Percentiles rank a stretch among this genome's conserved stretches.
These are phyloP conservation scores for Candolleomyces eurysporus DNA, from an alignment of 768 basidiomycete genomes.

Conservation along the genomic window DNA sequence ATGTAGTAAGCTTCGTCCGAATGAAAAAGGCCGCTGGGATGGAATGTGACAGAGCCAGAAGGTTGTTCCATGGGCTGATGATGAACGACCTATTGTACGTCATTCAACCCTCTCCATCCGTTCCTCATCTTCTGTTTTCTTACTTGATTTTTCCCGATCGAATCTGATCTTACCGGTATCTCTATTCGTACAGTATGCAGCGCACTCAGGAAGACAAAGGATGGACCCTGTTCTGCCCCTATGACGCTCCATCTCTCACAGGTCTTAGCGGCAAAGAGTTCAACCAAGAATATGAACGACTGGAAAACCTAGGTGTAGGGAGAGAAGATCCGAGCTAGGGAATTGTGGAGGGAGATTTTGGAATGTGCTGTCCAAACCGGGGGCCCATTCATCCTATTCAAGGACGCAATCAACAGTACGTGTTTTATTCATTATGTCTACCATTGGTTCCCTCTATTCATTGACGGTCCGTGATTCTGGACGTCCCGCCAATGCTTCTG, in stretches of 20 bases:
- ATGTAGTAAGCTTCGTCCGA: not conserved
- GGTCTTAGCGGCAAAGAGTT: not conserved
- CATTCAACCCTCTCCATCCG: too few species aligned
- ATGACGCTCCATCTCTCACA: not conserved
- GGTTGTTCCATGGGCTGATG: not conserved
- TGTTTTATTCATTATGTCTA: not conserved
- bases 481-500: too few species aligned
- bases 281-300: not conserved
- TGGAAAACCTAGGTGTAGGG: not conserved
- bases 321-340: not conserved
- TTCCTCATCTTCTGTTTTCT: too few species aligned
- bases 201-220: not conserved
- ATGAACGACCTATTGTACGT: not conserved
- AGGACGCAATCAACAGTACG: conserved; percentile 6
- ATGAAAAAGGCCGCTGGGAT: not conserved
- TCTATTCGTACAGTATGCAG: not conserved
- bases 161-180: too few species aligned
- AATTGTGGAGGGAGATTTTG: not conserved
- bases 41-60: not conserved
- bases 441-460: not conserved
- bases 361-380: conserved; percentile 4
- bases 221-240: conserved; percentile 4
- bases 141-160: too few species aligned
- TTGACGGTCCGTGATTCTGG: too few species aligned
- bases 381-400: conserved; percentile 7